A percentile compares a stretch with the other conserved stretches of the same genome.
phyloP scores from a whole-genome alignment of 2,329 filamentous ascomycete species.

The Phaeosphaeriaceae sp. region DNA sequence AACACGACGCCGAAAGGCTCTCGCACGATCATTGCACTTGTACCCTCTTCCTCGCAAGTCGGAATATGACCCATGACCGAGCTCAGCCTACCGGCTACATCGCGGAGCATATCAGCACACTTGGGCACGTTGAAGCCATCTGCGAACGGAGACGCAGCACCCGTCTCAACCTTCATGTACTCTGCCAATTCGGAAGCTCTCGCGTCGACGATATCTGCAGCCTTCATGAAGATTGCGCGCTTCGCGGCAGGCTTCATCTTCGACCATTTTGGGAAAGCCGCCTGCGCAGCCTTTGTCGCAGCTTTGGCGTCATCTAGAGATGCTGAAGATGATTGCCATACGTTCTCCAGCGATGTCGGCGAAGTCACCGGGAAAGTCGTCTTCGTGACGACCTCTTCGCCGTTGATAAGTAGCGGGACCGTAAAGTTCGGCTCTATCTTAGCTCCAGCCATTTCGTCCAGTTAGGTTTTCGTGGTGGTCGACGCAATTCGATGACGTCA shows the following conservation, averaged over 20 bases:
- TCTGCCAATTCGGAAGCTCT: slow-evolving; percentile 67
- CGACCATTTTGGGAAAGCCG: slow-evolving; percentile 75
- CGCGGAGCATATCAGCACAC: slow-evolving; percentile 56
- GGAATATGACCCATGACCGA: slow-evolving; percentile 60
- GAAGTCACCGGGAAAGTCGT: slow-evolving; percentile 65
- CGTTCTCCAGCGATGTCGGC: slow-evolving; percentile 61
- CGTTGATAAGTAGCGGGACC: slow-evolving; percentile 59
- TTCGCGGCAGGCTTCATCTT: slow-evolving; percentile 67
- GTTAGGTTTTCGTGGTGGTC: not conserved
- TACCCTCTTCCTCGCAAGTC: slow-evolving; percentile 56
- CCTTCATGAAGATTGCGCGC: slow-evolving; percentile 74
- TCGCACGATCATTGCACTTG: slow-evolving; percentile 71
- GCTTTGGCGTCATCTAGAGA: slow-evolving; percentile 64
- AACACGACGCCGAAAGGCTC: slow-evolving; percentile 83
- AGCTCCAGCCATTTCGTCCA: slow-evolving; percentile 9
- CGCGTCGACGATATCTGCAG: slow-evolving; percentile 69
- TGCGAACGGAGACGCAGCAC: slow-evolving; percentile 52
- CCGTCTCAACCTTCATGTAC: slow-evolving; percentile 69
- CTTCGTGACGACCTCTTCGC: slow-evolving; percentile 56
- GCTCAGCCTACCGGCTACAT: slow-evolving; percentile 60
- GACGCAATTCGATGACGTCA: not conserved
- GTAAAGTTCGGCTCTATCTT: slow-evolving; percentile 35
- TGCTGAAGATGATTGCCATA: slow-evolving; percentile 65
- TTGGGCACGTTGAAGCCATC: slow-evolving; percentile 51
- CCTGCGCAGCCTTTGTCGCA: slow-evolving; percentile 68